Conservation (phyloP, 352 stramenopile species). For the Pythium dissimile region DNA sequence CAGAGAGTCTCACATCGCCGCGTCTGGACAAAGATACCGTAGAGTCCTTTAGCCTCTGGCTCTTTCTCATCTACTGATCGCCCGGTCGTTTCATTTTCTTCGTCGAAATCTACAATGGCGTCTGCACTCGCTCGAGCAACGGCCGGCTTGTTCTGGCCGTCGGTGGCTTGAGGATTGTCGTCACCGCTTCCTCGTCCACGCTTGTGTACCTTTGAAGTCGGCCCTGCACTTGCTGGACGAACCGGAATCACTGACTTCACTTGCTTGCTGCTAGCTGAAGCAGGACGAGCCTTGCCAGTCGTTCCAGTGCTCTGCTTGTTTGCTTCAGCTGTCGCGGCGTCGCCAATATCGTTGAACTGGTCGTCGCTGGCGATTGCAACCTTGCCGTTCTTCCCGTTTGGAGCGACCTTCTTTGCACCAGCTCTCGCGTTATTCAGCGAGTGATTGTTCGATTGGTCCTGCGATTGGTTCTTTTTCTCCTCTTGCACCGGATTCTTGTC, state of each 20-base stretch:
- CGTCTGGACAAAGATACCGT: conserved; percentile 54
- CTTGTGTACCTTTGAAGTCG: no score
- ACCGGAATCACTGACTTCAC: not conserved
- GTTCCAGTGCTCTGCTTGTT: not conserved
- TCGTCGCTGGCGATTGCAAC: conserved; percentile 4
- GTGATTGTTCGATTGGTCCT: not conserved
- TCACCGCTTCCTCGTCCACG: no score
- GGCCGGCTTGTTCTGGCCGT: not conserved
- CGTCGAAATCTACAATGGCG: not conserved
- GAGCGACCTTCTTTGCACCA: not conserved
- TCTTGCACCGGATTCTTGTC: not conserved
- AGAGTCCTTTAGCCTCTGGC: conserved; percentile 28
- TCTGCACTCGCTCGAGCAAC: not conserved
- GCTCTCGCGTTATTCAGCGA: not conserved
- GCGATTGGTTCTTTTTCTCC: not conserved
- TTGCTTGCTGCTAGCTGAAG: not conserved
- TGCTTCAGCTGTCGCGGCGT: not conserved
- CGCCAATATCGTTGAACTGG: conserved; percentile 18
- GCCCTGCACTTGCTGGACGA: conserved; percentile 2
- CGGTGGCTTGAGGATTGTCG: no score
- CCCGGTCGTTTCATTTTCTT: not conserved
- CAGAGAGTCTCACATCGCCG: conserved; percentile 51
- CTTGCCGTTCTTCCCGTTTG: not conserved
- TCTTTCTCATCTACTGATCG: conserved; percentile 6
- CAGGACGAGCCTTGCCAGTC: conserved; percentile 7